Base-by-base conservation (phyloP, 2,329 filamentous ascomycete species). In the Aspergillus sp. region DNA sequence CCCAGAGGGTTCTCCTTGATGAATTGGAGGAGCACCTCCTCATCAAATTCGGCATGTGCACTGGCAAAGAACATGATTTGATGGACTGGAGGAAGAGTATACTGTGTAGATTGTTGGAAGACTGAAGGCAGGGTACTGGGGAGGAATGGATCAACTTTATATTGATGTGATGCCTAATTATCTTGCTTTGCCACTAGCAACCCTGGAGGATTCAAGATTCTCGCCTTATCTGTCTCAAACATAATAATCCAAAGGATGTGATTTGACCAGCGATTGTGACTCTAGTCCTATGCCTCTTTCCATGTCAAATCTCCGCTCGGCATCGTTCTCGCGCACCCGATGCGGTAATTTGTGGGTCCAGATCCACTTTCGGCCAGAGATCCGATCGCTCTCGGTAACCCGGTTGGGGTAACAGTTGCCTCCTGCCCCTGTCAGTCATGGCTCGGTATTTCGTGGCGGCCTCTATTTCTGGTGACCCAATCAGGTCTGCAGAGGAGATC, bases 1-100 rank as follows among this genome's bases (percentile, higher is more conserved):
- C 87, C 87, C 0, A 90, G 77, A 0, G 87, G 85, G 66, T 88
- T 84, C 11, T 83, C 79, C 21, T 78, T 79, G 67, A 90, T 85
- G 54, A 90, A 77, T 57, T 82, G 73, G 2, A 62, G 60, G 19
- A 90, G 79, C 2, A 75, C 73, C 0, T 77, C 73, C 57, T 84
- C 75, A 57, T 77, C 71, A 6, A 73, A 64, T 64, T 89, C 86
- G 8, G 79, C 82, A 70, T 88, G 85, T 10, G 60, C 41, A 10
- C 71, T 71, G 17, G 79, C 82, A 63, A 89, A 80, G 74, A 88
- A 84, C 86, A 89, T 89, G 21, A n/a, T 64, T 17, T 5, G 8
- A 8, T 10, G 21, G 11, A 25, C n/a, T n/a, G 15, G 19, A 25
- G n/a, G 38, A 39, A 17, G 13, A 21, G 13, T 13, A 19, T 8